Base-by-base conservation (phyloP, 352 stramenopile genomes). In the Pythium rishiriense region DNA sequence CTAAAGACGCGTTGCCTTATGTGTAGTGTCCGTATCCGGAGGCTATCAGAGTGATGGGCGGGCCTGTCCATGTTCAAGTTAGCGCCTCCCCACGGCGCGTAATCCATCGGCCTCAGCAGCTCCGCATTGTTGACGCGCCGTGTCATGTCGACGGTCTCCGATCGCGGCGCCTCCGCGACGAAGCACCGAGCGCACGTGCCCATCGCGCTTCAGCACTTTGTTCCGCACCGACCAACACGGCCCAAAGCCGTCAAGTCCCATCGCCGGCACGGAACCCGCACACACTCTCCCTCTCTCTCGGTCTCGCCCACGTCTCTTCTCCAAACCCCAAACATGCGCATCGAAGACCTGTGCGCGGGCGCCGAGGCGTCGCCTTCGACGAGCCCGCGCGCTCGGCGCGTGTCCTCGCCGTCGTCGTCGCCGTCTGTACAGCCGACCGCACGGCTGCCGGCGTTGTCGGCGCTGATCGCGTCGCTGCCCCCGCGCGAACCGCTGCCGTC, bases 341-440 rank as follows among this genome's bases (percentile, higher is more conserved):
- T 60, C 41, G 19, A 60, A 21, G 53, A 60, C 53, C 28, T 60
- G 25, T 58, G 51, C 22, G 35, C 51, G 10, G 21, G 24, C 29
- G 10, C 31, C 11, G 28, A 1, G 7, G 5, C 49, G 49, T 35
- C 48, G 48, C 17, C 26, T 1, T 6, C 22, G 4, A 33, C 8
- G 48, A 39, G 1, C 6, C 2, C 28, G 15, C 6, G n/a, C 25
- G 1, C 42, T 19, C 42, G 1, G 42, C 42, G 8, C 9, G 15
- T 28, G 26, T 14, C 26, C 5, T 55, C 48, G 15, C 0, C 28
- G 26, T 14, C 26, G 19, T 55, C 48, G 15, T 0, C 28, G 5
- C 28, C 8, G 10, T 8, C 26, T 19, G 9, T 17, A 15, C 28
- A 42, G 15, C 17, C 52, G 14, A 26, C 11, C 5, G 11, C 26